Evolutionary conservation across 1,284 basidiomycete genomes (phyloP), one percentile per base, ranked within the genome.

Genomic region (Pascua sp.): DNA sequence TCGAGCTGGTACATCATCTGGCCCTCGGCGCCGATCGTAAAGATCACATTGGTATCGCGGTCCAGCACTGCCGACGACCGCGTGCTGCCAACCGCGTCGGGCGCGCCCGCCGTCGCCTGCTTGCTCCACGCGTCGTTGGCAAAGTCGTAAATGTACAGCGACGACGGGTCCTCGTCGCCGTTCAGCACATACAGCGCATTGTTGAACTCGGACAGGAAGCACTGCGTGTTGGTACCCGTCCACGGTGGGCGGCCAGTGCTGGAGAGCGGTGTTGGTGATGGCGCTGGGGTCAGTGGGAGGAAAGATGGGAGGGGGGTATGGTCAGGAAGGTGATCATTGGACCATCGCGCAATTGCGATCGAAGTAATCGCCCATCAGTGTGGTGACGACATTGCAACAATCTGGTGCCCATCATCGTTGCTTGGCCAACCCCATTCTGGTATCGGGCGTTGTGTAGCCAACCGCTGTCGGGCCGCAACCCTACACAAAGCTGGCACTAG

Each of bases 31-130:
- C 59, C 56, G 41, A 75, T 62, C 18, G 75, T 70, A 70, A 72
- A 91, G 78, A 92, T 86, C 59, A 86, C 83, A 61, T 91, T 91
- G 52, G 90, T 93, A 76, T 93, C 90, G 66, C 92, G 90, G 77
- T 94, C 91, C 42, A 93, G 82, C 60, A 92, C 85, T 36, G 87
- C 68, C 12, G 73, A 63, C 5, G 73, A 76, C 56, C 75, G 70
- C 41, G 73, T 69, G 55, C 67, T 66, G 38, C 69, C 67, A 11
- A 72, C 54, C 39, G 68, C 57, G 11, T 67, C 49, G 7, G 74
- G 74, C 4, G 63, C 65, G 8, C 67, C 67, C 11, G 73, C 62
- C 15, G 77, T 77, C 10, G 64, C 50, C 61, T 78, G 76, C 45
- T 70, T 76, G 11, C 73, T 75, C 78, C 78, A 79, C 5, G 69